Evolutionary conservation across 1,284 basidiomycete species (phyloP).

Genomic region (Xerocomus amazonicus): DNA sequence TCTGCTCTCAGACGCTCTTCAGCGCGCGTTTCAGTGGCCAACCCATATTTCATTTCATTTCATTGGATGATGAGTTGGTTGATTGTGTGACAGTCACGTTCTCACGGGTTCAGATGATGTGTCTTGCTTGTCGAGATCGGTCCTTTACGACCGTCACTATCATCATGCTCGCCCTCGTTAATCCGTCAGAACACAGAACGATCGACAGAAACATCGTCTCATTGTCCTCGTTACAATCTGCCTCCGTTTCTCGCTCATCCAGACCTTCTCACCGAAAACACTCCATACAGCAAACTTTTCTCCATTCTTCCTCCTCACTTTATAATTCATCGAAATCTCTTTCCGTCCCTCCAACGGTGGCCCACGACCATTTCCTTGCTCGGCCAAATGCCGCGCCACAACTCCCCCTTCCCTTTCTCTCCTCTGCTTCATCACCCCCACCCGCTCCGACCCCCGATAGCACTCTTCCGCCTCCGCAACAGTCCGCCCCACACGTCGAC

Average conservation of each 20-base stretch:
- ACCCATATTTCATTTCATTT: too few species aligned
- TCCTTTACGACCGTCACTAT: conserved; percentile 9
- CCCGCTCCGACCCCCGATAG: conserved; percentile 15
- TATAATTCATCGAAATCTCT: conserved; percentile 17
- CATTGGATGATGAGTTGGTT: not conserved
- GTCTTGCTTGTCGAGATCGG: conserved; percentile 13
- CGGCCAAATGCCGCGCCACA: conserved; percentile 18
- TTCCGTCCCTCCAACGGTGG: conserved; percentile 22
- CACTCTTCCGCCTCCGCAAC: not conserved
- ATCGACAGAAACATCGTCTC: conserved; percentile 26
- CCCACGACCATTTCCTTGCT: conserved; percentile 15
- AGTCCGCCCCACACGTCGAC: conserved; percentile 40
- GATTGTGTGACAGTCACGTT: conserved; percentile 23
- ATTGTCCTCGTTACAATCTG: conserved; percentile 16
- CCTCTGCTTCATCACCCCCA: not conserved
- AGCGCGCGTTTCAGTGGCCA: too few species aligned
- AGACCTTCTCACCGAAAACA: conserved; percentile 25
- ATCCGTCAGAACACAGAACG: conserved; percentile 32
- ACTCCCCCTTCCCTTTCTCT: conserved; percentile 4
- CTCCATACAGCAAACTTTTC: conserved; percentile 21
- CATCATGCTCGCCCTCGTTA: conserved; percentile 42
- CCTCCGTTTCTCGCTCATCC: conserved; percentile 18
- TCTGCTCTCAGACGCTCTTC: too few species aligned
- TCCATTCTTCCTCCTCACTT: conserved; percentile 17
- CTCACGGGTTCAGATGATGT: conserved; percentile 12